phyloP scores from a whole-genome alignment of 768 basidiomycete genomes.

The Podaxis sp. region DNA sequence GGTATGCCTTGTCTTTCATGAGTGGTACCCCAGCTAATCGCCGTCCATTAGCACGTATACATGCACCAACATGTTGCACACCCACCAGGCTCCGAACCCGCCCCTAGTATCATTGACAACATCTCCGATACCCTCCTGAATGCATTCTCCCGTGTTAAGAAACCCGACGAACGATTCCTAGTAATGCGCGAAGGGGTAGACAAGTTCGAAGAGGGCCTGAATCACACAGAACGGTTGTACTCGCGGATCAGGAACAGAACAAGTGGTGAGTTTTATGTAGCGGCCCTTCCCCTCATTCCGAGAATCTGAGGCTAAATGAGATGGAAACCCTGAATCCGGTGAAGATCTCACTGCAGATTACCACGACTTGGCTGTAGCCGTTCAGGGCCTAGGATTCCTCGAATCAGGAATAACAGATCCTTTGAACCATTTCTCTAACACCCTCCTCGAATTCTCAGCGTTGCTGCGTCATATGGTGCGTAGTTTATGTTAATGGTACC shows the following conservation, averaged over 20 bases:
- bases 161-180: constrained; percentile 95
- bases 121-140: constrained; percentile 95
- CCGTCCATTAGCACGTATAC: constrained; percentile 71
- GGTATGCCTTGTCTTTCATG: constrained; percentile 49
- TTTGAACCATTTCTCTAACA: constrained; percentile 95
- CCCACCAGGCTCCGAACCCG: constrained; percentile 81
- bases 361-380: constrained; percentile 93
- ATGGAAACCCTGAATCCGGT: constrained; percentile 74
- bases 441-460: constrained; percentile 92
- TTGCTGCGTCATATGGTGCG: constrained; percentile 80
- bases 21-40: constrained; percentile 12
- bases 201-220: constrained; percentile 95
- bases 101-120: constrained; percentile 85
- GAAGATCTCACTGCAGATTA: constrained; percentile 98
- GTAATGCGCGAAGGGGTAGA: constrained; percentile 90
- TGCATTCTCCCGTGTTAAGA: constrained; percentile 92
- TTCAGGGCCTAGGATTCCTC: constrained; percentile 96
- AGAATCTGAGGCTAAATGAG: constrained; percentile 84
- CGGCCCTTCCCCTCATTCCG: constrained; percentile 30
- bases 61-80: constrained; percentile 97
- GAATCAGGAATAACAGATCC: constrained; percentile 99
- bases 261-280: constrained; percentile 66
- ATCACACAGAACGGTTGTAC: constrained; percentile 78
- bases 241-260: constrained; percentile 76
- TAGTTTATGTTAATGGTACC: constrained; percentile 3